Evolutionary conservation across 805 yeast species (phyloP).

Genomic region (Schizosaccharomyces pombe): DNA sequence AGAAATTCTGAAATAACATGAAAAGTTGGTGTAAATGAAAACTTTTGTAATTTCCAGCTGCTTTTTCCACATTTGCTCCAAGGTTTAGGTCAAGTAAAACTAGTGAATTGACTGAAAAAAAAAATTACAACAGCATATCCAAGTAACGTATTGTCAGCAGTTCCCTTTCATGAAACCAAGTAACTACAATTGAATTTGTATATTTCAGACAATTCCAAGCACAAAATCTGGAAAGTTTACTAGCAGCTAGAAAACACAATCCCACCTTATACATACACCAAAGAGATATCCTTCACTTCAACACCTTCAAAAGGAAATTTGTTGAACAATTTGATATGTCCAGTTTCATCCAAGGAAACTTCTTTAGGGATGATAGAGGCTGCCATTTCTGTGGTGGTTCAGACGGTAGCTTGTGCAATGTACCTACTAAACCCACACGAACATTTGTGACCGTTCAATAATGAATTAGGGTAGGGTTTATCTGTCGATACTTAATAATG

Average conservation of each 20-base stretch:
- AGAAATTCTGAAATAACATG: background rate
- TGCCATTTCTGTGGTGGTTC: background rate
- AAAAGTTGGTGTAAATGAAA: background rate
- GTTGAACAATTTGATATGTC: constrained; percentile 46
- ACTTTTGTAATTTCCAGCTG: too few species aligned
- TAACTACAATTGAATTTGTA: too few species aligned
- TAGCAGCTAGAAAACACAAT: too few species aligned
- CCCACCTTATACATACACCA: constrained; percentile 23
- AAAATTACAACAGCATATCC: background rate
- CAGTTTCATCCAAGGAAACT: background rate
- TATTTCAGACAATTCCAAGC: too few species aligned
- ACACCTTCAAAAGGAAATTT: constrained; percentile 98
- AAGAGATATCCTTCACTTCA: constrained; percentile 90
- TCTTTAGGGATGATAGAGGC: background rate
- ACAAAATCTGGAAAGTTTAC: too few species aligned
- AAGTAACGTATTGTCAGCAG: background rate
- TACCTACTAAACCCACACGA: too few species aligned
- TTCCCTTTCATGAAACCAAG: too few species aligned
- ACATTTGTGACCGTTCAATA: background rate
- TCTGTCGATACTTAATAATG: too few species aligned
- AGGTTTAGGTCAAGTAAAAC: background rate
- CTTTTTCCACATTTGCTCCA: too few species aligned
- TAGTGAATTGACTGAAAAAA: background rate
- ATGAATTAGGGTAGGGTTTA: background rate
- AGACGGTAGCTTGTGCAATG: too few species aligned